These are phyloP conservation scores for Deuterostichococcus epilithicus DNA, from an alignment of 139 green algal species.

Conservation along the genomic window DNA sequence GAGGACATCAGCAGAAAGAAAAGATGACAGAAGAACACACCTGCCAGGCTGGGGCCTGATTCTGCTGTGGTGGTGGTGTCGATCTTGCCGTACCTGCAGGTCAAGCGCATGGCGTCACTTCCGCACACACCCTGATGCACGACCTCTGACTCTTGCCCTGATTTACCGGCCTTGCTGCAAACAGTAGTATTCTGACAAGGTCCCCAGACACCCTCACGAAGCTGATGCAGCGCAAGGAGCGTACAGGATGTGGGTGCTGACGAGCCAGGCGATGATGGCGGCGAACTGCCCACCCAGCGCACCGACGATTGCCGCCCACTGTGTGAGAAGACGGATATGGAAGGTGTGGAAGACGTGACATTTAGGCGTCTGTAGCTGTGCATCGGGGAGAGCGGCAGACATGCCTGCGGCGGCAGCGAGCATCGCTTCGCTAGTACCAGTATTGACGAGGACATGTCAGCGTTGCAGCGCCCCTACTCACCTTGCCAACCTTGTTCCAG, in stretches of 20 bases:
- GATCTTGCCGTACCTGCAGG: conserved; percentile 2
- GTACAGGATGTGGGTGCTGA: conserved; percentile 22
- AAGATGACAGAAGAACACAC: neutral
- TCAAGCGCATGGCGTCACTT: too few species aligned
- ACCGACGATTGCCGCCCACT: conserved; percentile 16
- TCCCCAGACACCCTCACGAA: too few species aligned
- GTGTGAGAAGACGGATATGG: too few species aligned
- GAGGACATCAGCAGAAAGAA: neutral
- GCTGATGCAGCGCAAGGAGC: neutral
- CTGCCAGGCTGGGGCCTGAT: neutral
- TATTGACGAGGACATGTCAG: neutral
- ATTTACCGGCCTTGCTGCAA: too few species aligned
- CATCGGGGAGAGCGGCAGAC: neutral
- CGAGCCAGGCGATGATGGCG: conserved; percentile 39
- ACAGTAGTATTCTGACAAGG: too few species aligned
- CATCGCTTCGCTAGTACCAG: neutral
- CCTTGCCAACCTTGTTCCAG: conserved; percentile 49
- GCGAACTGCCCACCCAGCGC: neutral
- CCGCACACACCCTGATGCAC: neutral
- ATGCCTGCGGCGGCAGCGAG: conserved; percentile 40
- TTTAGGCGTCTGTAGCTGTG: conserved; percentile 7
- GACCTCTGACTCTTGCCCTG: too few species aligned
- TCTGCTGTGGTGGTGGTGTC: neutral
- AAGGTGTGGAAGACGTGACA: too few species aligned
- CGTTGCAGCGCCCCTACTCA: neutral